Evolutionary conservation across 768 basidiomycete species (phyloP), one percentile per base, ranked within the genome.

Genomic region (Paxillus involutus): DNA sequence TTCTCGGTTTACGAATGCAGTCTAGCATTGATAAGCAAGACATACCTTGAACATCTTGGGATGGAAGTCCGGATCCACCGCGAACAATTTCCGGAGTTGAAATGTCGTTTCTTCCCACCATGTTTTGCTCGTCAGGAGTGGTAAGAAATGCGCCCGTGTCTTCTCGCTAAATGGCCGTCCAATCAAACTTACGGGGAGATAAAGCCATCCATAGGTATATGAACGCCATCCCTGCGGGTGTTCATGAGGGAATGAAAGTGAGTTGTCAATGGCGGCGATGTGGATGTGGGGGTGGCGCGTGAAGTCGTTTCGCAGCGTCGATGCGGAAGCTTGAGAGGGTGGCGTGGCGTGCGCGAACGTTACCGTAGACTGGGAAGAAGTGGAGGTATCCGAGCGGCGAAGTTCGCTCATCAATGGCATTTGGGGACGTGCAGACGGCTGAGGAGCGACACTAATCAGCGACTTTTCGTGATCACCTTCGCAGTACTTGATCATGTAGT

Each of bases 71-170:
- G 87, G 84, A 65, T 94, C 93, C 3, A 91, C 76, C 11, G 84
- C 84, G 64, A 93, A 93, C 9, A 93, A 65, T 58, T 85, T 86
- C 59, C 87, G 79, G 13, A 95, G 73, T 58, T 91, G 82, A 57
- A 76, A 88, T 3, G 86, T 89, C 7, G 92, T 93, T 64, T 92
- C 86, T 63, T 89, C 84, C 94, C 94, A 96, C 94, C 94, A 96
- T 9, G 73, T 64, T 63, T 90, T 92, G 8, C 88, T 91, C 3
- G 90, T 89, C 46, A 96, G 71, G 32, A 93, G 73, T 0, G 91
- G 88, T 49, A 95, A 70, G 68, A 95, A 93, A 63, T 91, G 88
- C 49, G 83, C 80, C 29, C 93, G 77, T 8, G 92, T 93, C 70
- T 83, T 81, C 62, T 89, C 83, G 61, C 89, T 88, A 67, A 94